phyloP scores from a whole-genome alignment of 768 basidiomycete genomes.

The Lactarius sp. region DNA sequence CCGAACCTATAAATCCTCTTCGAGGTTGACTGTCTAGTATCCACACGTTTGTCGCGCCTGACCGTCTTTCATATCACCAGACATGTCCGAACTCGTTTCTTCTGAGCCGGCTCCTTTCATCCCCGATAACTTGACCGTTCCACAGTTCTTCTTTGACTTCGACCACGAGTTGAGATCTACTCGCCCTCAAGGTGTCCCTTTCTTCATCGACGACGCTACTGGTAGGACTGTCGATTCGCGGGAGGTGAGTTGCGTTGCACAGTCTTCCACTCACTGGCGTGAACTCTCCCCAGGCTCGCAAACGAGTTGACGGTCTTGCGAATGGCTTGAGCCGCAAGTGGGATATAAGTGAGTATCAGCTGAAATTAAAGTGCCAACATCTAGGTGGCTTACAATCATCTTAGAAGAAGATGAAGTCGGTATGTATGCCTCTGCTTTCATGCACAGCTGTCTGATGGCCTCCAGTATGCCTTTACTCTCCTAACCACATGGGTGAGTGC shows the following conservation, averaged over 20 bases:
- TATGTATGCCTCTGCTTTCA: slow-evolving; percentile 29
- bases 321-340: slow-evolving; percentile 21
- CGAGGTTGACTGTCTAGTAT: too few relatives aligned
- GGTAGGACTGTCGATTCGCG: slow-evolving; percentile 41
- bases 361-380: background rate
- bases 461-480: slow-evolving; percentile 57
- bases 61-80: background rate
- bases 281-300: slow-evolving; percentile 7
- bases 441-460: background rate
- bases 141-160: slow-evolving; percentile 59
- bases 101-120: slow-evolving; percentile 37
- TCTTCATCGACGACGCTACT: slow-evolving; percentile 55
- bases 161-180: slow-evolving; percentile 41
- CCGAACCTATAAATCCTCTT: slow-evolving; percentile 6
- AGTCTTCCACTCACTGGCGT: background rate
- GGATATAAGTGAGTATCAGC: slow-evolving; percentile 12
- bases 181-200: slow-evolving; percentile 44
- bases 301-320: slow-evolving; percentile 13
- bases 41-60: slow-evolving; percentile 2
- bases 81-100: slow-evolving; percentile 28
- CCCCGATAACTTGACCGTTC: slow-evolving; percentile 58
- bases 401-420: slow-evolving; percentile 51
- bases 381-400: slow-evolving; percentile 9
- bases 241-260: slow-evolving; percentile 37
- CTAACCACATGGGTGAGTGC: slow-evolving; percentile 54